Evolutionary conservation across 140 eudicot genomes (phyloP), one percentile per base, ranked within the genome.

Genomic region (Ambrosia hybrid): DNA sequence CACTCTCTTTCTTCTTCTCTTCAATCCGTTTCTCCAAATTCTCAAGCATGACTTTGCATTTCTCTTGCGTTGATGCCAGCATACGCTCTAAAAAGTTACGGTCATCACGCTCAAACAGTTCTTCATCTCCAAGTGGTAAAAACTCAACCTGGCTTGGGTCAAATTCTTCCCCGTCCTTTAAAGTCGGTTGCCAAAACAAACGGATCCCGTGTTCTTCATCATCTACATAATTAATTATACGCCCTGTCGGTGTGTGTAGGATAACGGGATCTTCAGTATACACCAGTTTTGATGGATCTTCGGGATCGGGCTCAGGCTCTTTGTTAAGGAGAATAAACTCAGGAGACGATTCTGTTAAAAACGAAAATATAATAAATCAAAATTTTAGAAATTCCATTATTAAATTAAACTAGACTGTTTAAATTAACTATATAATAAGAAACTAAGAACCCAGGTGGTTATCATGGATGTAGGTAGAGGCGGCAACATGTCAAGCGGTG

Each of bases 221-320:
- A 2, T 92, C 98, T 15, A 92, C 83, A 51, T 87, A 87, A 73
- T 87, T 80, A 21, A 92, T 92, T 56, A 89, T 30, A 70, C 85
- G 81, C 16, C 96, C 96, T 0, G 92, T 89, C 72, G 95, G 96
- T 11, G 95, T 92, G 81, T 92, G 98, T 39, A 92, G 67, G 72
- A 92, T 92, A 33, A 89, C 74, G 3, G 98, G 98, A 78, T 92
- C 98, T 66, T 89, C 95, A 36, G 84, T 76, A 62, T 92, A 80
- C 66, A 87, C 60, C 49, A 85, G 84, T 72, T 83, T 78, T 8
- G 91, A 76, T 64, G 98, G 98, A 64, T 92, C 89, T 71, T 92
- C 92, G 48, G 96, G 96, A 80, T 92, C 96, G 3, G 98, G 95
- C 77, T 84, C 91, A 0, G 95, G 96, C 68, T 92, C 95, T 78